Evolutionary conservation across 2,329 filamentous ascomycete species (phyloP).

Genomic region (Xylariaceae sp.): DNA sequence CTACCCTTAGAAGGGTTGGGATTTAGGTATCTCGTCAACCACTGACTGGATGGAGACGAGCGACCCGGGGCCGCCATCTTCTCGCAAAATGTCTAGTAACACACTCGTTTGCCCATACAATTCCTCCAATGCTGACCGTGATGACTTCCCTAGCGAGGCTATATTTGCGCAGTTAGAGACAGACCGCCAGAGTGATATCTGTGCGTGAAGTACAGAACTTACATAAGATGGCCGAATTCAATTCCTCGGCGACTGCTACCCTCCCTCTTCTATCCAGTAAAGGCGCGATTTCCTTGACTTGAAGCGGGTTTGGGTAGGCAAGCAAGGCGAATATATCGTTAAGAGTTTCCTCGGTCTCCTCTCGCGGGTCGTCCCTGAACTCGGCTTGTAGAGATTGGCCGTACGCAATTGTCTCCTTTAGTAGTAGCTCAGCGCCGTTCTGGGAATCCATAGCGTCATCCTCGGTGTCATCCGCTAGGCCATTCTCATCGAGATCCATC

Average conservation of each 20-base stretch:
- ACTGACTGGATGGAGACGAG: conserved; percentile 64
- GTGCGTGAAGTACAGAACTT: conserved; percentile 35
- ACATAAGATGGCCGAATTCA: conserved; percentile 92
- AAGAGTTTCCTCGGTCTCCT: conserved; percentile 68
- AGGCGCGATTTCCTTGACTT: conserved; percentile 69
- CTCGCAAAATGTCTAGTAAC: conserved; percentile 74
- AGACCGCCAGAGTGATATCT: background rate
- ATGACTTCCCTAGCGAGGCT: conserved; percentile 90
- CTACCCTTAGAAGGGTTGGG: conserved; percentile 32
- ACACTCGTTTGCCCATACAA: conserved; percentile 83
- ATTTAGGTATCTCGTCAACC: conserved; percentile 44
- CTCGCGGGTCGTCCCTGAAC: conserved; percentile 66
- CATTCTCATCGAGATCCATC: conserved; percentile 43
- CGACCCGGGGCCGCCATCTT: conserved; percentile 74
- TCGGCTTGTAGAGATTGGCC: conserved; percentile 74
- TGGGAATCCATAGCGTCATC: conserved; percentile 41
- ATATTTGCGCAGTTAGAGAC: conserved; percentile 13
- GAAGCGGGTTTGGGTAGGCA: conserved; percentile 77
- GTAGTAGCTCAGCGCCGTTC: conserved; percentile 42
- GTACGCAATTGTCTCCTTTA: conserved; percentile 70
- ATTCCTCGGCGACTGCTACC: conserved; percentile 78
- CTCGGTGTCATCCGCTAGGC: conserved; percentile 49
- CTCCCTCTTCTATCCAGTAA: conserved; percentile 73
- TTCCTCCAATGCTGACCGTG: conserved; percentile 77
- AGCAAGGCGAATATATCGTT: conserved; percentile 84